Base-by-base conservation (phyloP, 2,329 filamentous ascomycete genomes). In the Cryphonectria naterciae region DNA sequence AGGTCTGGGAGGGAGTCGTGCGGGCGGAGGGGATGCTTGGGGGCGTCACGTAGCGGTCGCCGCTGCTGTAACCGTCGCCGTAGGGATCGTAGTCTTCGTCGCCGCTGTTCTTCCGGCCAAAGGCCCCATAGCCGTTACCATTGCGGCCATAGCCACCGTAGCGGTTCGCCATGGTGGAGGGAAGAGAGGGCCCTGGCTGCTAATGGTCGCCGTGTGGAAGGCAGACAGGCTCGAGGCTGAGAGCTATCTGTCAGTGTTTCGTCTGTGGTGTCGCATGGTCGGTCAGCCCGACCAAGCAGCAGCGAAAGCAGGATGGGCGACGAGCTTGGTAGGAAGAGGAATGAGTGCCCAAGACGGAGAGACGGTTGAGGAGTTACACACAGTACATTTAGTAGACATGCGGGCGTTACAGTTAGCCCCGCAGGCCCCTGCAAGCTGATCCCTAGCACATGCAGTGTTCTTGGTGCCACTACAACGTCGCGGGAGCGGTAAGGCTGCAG, bases 61-160 rank as follows among this genome's bases (percentile, higher is more conserved):
- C 35, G 32, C 39, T 56, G 75, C 79, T 81, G 63, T 78, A 76
- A 64, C 86, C 80, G 43, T 86, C 84, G 72, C 83, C 82, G 73
- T 83, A 86, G 13, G 84, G 81, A 64, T 87, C 85, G 75, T 87
- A 87, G 69, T 87, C 85, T 69, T 75, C 75, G 8, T 70, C 72
- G 64, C 73, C 62, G 62, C 70, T 74, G 69, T 66, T 75, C 65
- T 65, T 75, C 60, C 78, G 79, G 56, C 82, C 79, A 75, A 84
- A 79, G 71, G 81, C 83, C 49, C 83, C 84, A 75, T 85, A 85
- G 63, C 82, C 79, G 69, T 81, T 80, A 73, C 81, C 82, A 74
- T 81, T 83, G 63, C 63, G 62, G 68, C 39, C 49, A 78, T 82
- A 78, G 72, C 77, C 80, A 76, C 83, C 85, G 79, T 85, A 86